A percentile compares a stretch with the other conserved stretches of the same genome.
Evolutionary conservation across 2,329 filamentous ascomycete species (phyloP).

Genomic region (Leptodontidium sp.): DNA sequence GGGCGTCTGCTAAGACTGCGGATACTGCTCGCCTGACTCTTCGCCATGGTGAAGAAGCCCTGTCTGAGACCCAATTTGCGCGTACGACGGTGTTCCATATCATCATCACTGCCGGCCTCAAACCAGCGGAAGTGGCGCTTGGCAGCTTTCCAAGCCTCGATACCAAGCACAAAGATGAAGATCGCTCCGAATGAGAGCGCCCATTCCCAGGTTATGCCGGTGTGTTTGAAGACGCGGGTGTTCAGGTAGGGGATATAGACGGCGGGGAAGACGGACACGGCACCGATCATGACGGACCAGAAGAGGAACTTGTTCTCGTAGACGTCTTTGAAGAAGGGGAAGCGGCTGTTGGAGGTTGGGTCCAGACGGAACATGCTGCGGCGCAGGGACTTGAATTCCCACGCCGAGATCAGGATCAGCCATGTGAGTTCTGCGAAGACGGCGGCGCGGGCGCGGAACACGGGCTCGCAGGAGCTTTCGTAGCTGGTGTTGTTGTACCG

Average conservation of each 20-base stretch:
- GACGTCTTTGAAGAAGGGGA: slow-evolving; percentile 53
- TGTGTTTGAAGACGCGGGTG: slow-evolving; percentile 68
- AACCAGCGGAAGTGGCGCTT: slow-evolving; percentile 56
- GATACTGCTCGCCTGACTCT: slow-evolving; percentile 30
- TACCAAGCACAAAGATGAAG: slow-evolving; percentile 65
- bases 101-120: slow-evolving; percentile 42
- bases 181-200: slow-evolving; percentile 65
- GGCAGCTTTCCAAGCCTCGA: slow-evolving; percentile 68
- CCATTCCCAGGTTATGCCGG: slow-evolving; percentile 71
- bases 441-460: slow-evolving; percentile 64
- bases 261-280: slow-evolving; percentile 62
- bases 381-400: slow-evolving; percentile 66
- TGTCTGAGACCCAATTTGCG: slow-evolving; percentile 43
- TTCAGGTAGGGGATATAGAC: slow-evolving; percentile 72
- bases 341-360: slow-evolving; percentile 48
- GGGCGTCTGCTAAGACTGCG: slow-evolving; percentile 6
- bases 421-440: slow-evolving; percentile 64
- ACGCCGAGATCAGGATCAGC: slow-evolving; percentile 63
- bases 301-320: slow-evolving; percentile 69
- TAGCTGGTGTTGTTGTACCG: slow-evolving; percentile 59
- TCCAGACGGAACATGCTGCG: slow-evolving; percentile 65
- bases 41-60: slow-evolving; percentile 47
- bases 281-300: slow-evolving; percentile 61
- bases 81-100: slow-evolving; percentile 22
- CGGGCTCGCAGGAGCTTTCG: slow-evolving; percentile 56